A percentile compares a stretch with the other conserved stretches of the same genome.
These are phyloP conservation scores for Exophiala sp. DNA, from an alignment of 2,329 filamentous ascomycete genomes.

Conservation along the genomic window DNA sequence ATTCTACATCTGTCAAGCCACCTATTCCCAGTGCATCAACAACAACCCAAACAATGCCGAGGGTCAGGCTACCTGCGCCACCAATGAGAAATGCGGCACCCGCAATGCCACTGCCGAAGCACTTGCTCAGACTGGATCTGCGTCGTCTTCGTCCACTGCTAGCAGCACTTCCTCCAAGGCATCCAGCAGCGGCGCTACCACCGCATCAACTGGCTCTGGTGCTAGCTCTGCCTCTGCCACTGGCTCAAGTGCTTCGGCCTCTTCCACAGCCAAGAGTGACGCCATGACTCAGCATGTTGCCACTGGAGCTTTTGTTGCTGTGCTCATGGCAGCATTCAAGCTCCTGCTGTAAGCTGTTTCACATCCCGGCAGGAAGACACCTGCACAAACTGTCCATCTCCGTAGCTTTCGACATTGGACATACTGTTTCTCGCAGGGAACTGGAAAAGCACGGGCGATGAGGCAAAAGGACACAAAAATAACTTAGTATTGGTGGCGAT, in stretches of 20 bases:
- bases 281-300: constrained; percentile 51
- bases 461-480: constrained; percentile 1
- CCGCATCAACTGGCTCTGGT: constrained; percentile 34
- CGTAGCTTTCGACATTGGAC: constrained; percentile 18
- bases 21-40: constrained; percentile 49
- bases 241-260: constrained; percentile 31
- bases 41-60: constrained; percentile 45
- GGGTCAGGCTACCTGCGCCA: constrained; percentile 48
- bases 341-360: constrained; percentile 50
- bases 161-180: constrained; percentile 33
- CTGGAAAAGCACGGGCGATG: constrained; percentile 9
- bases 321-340: constrained; percentile 55
- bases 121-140: constrained; percentile 31
- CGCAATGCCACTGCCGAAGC: constrained; percentile 41
- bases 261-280: constrained; percentile 29
- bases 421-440: constrained; percentile 8
- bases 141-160: constrained; percentile 31
- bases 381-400: constrained; percentile 2
- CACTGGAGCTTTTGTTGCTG: constrained; percentile 50
- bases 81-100: constrained; percentile 51
- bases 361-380: not conserved
- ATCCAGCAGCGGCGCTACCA: constrained; percentile 28
- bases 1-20: constrained; percentile 57
- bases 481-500: constrained; percentile 6
- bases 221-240: constrained; percentile 31